phyloP scores from a whole-genome alignment of 129 eudicot genomes.

The Flaveria ramosissima region DNA sequence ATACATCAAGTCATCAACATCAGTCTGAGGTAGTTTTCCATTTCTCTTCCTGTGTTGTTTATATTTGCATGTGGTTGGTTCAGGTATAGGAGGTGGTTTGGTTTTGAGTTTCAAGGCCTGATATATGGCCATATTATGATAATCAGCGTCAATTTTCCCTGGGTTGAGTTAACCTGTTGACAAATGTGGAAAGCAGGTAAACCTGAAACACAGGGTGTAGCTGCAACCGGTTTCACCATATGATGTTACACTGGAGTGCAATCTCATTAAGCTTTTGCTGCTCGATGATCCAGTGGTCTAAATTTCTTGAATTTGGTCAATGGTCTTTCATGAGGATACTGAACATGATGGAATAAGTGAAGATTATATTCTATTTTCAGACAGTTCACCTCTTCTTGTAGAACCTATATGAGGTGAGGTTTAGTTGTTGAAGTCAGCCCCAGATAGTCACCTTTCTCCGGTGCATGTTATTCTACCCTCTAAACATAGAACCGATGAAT shows the following conservation, averaged over 20 bases:
- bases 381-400: neutral
- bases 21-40: slow-evolving; percentile 40
- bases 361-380: neutral
- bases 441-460: no score
- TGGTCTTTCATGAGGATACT: neutral
- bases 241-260: slow-evolving; percentile 8
- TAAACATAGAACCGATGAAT: neutral
- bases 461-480: neutral
- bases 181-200: slow-evolving; percentile 39
- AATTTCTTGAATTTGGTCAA: neutral
- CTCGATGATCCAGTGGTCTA: neutral
- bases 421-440: neutral
- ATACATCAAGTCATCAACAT: slow-evolving; percentile 16
- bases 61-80: neutral
- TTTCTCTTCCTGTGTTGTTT: slow-evolving; percentile 9
- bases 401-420: neutral
- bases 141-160: slow-evolving; percentile 15
- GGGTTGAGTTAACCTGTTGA: slow-evolving; percentile 29
- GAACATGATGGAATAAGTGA: slow-evolving; percentile 15
- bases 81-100: neutral
- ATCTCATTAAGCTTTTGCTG: slow-evolving; percentile 6
- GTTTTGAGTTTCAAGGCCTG: slow-evolving; percentile 3
- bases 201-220: slow-evolving; percentile 19
- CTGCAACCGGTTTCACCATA: slow-evolving; percentile 19
- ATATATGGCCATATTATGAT: slow-evolving; percentile 4